Percentiles rank a stretch among this genome's conserved stretches.
Evolutionary conservation across 179 eudicot species (phyloP).

Genomic region (Spergularia azorica): DNA sequence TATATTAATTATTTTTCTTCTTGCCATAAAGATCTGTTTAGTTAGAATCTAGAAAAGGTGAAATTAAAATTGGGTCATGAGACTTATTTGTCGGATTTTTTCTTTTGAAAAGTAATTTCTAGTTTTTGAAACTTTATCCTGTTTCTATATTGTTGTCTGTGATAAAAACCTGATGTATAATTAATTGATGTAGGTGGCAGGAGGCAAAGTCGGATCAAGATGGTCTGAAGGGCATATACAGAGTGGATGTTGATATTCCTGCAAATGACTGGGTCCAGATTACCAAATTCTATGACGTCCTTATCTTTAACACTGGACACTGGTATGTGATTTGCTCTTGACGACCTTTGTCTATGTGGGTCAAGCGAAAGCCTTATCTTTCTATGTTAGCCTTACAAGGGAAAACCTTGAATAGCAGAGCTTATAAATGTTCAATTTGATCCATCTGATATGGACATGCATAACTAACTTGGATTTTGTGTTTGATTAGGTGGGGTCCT

Average conservation of each 20-base stretch:
- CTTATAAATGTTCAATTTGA: background rate
- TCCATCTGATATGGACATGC: background rate
- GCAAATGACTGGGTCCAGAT: slow-evolving; percentile 78
- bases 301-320: slow-evolving; percentile 88
- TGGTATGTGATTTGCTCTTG: slow-evolving; percentile 39
- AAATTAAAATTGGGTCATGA: background rate
- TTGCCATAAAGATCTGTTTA: background rate
- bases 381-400: background rate
- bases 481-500: slow-evolving; percentile 70
- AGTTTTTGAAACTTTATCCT: background rate
- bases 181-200: slow-evolving; percentile 63
- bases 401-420: background rate
- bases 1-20: background rate
- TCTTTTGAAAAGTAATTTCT: background rate
- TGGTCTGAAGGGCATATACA: slow-evolving; percentile 63
- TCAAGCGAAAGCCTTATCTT: background rate
- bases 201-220: slow-evolving; percentile 52
- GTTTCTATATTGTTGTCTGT: background rate
- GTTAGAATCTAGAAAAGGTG: background rate
- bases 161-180: background rate
- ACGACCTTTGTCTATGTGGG: background rate
- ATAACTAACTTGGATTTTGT: background rate
- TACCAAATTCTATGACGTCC: slow-evolving; percentile 71
- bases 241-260: slow-evolving; percentile 88
- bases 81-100: background rate